Base-by-base conservation (phyloP, 768 basidiomycete species). In the Mycena filopes region DNA sequence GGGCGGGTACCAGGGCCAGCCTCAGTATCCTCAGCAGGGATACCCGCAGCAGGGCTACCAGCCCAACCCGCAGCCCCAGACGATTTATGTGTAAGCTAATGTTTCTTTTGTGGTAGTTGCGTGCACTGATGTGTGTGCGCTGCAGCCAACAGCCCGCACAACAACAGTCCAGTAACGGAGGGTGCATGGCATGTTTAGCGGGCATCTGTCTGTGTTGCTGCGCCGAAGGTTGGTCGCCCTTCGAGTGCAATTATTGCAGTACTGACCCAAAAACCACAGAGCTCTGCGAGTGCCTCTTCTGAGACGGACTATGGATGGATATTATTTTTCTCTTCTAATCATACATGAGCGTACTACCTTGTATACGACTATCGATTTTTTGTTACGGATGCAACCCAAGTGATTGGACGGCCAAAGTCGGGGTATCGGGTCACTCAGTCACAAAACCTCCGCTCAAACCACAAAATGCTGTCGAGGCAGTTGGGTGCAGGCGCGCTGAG, bases 381-480 rank as follows among this genome's bases (percentile, higher is more conserved):
- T 36, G 33, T 4, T 55, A 18, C 40, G 18, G 18, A 20, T 33
- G 23, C 21, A 5, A 15, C 29, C 11, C 41, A 12, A 7, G 11
- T 40, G 33, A 47, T 40, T 54, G 54, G 54, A 11, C 41, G 28
- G 26, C 16, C 42, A 26, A 42, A 43, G 29, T 54, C 25, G 53
- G 53, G 13, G 12, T n/a, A 36, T 36, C 36, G 15, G 20, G 40
- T 55, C 26, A 38, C 26, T 10, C 40, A 65, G 79, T 82, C 79
- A 80, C 25, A 65, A 33, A 12, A 33, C 36, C 45, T 13, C 49
- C 31, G 28, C 16, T 21, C 21, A 26, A 51, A 60, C 56, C 51
- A 63, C 55, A 89, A 87, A 91, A 93, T 93, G 92, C 79, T 93
- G 77, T 88, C 90, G 79, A 93, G 89, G 89, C 86, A 92, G 81